Evolutionary conservation across 208 protist genomes (phyloP).

Genomic region (Leishmania arabica): DNA sequence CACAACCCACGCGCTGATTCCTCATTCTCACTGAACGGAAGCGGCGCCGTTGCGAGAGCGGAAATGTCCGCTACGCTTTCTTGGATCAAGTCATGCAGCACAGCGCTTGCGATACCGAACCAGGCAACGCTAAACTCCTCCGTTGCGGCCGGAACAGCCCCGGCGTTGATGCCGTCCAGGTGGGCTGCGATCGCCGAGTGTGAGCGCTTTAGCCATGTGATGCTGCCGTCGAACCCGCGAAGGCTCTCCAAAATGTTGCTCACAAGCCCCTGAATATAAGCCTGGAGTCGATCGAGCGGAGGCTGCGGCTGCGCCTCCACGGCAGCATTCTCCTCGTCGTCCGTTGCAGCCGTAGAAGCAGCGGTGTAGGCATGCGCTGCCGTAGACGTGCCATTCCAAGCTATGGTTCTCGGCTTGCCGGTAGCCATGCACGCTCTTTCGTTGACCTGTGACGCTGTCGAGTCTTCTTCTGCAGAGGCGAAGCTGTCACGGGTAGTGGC

Average conservation of each 20-base stretch:
- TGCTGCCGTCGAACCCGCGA: conserved; percentile 33
- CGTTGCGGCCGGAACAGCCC: conserved; percentile 17
- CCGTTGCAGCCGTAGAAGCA: conserved; percentile 1
- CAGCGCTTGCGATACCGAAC: conserved; percentile 42
- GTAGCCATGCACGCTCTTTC: background rate
- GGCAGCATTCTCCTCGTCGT: background rate
- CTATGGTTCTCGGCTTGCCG: conserved; percentile 1
- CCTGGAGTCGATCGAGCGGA: conserved; percentile 15
- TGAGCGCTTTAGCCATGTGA: conserved; percentile 31
- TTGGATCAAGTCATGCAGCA: conserved; percentile 25
- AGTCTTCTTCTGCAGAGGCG: conserved; percentile 10
- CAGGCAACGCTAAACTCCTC: conserved; percentile 44
- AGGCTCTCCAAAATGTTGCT: conserved; percentile 29
- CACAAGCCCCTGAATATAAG: conserved; percentile 19
- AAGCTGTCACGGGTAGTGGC: conserved; percentile 11
- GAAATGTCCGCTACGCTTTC: conserved; percentile 23
- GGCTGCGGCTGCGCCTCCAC: conserved; percentile 10
- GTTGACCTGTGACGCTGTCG: background rate
- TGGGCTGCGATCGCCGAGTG: conserved; percentile 20
- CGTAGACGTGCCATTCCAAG: conserved; percentile 12
- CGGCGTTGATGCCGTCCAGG: conserved; percentile 18
- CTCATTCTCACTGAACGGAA: background rate
- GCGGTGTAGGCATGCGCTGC: background rate
- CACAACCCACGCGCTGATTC: background rate
- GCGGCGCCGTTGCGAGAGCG: background rate